Evolutionary conservation across 163 green algal species (phyloP).

Genomic region (Prototheca wickerhamii): DNA sequence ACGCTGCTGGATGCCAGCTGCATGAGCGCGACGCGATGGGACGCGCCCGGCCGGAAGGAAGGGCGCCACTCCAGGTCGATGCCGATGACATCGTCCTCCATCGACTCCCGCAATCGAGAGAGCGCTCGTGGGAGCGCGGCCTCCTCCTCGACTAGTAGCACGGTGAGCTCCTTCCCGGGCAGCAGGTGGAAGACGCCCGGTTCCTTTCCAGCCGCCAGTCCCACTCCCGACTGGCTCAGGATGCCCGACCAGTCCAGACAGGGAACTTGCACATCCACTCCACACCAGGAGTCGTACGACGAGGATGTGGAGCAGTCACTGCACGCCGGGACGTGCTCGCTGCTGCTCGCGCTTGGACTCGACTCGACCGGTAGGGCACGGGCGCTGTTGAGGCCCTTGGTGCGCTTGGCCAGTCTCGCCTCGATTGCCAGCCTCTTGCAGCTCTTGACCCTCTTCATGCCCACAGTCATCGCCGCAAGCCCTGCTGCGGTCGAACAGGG

Average conservation of each 20-base stretch:
- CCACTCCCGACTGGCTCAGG: too few species aligned
- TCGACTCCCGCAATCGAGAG: neutral
- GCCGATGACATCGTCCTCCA: conserved; percentile 9
- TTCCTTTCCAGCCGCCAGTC: too few species aligned
- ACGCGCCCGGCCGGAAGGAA: neutral
- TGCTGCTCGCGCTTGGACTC: too few species aligned
- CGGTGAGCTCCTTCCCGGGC: neutral
- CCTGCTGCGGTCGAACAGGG: too few species aligned
- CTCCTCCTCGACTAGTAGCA: neutral
- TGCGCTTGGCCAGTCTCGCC: neutral
- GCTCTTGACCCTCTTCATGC: neutral
- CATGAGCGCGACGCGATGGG: conserved; percentile 16
- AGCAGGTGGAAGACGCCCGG: neutral
- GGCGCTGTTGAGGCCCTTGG: neutral
- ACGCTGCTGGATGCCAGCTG: conserved; percentile 10
- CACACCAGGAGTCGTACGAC: too few species aligned
- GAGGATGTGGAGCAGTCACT: neutral
- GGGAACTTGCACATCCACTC: neutral
- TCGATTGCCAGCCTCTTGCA: neutral
- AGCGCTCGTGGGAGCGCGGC: neutral
- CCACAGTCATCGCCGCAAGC: too few species aligned
- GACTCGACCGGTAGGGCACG: too few species aligned
- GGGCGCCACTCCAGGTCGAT: conserved; percentile 26
- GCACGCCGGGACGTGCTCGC: neutral
- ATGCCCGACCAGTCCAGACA: neutral